phyloP scores from a whole-genome alignment of 176 grass and related monocot species.

The Dendrocalamus sinicus region DNA sequence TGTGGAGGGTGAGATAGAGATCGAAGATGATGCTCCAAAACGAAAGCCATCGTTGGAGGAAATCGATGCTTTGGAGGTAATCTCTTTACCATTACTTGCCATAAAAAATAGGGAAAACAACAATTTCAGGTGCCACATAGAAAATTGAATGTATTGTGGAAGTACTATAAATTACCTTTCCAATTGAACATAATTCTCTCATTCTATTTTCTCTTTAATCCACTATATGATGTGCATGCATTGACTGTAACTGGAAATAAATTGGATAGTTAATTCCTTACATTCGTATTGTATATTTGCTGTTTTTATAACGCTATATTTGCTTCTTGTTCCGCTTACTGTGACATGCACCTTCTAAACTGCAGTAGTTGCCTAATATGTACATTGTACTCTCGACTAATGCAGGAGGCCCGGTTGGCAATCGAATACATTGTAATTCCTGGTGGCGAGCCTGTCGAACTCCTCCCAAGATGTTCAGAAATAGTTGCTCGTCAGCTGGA shows the following conservation, averaged over 20 bases:
- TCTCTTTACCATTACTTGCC: not conserved
- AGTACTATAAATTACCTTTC: not conserved
- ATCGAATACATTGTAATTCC: slow-evolving; percentile 99
- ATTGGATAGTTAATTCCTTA: slow-evolving; percentile 1
- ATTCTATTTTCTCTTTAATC: slow-evolving; percentile 2
- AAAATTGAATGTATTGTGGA: not conserved
- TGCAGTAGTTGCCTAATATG: slow-evolving; percentile 19
- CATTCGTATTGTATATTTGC: not conserved
- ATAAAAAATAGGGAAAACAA: not conserved
- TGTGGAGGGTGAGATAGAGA: slow-evolving; percentile 75
- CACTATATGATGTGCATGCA: slow-evolving; percentile 6
- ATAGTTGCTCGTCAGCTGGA: slow-evolving; percentile 92
- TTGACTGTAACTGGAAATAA: not conserved
- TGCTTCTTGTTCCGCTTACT: slow-evolving; percentile 20
- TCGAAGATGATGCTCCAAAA: slow-evolving; percentile 91
- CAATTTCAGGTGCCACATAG: not conserved
- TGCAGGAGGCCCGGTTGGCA: slow-evolving; percentile 83
- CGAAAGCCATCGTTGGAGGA: slow-evolving; percentile 92
- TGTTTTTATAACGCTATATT: not conserved
- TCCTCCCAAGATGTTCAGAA: slow-evolving; percentile 91
- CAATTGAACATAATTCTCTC: slow-evolving; percentile 1
- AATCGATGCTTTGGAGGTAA: slow-evolving; percentile 95
- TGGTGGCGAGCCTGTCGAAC: slow-evolving; percentile 84
- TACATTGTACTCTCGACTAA: not conserved
- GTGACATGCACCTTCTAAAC: slow-evolving; percentile 21